These are phyloP conservation scores for Uromyces viciae-fabae DNA, from an alignment of 1,284 basidiomycete genomes.

Conservation along the genomic window DNA sequence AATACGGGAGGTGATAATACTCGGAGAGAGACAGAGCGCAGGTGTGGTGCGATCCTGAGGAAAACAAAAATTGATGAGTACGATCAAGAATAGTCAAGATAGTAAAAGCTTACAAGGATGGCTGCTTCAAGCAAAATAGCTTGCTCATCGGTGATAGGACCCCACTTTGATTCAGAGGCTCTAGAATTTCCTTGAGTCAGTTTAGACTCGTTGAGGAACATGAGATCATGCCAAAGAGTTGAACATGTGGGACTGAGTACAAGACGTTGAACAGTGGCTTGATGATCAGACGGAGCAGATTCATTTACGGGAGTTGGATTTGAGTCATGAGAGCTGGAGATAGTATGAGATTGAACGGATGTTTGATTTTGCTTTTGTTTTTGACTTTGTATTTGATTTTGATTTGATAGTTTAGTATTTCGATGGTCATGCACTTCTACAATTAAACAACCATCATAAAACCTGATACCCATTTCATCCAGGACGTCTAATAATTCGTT, in stretches of 20 bases:
- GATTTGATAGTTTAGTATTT: constrained; percentile 37
- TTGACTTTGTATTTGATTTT: too few relatives aligned
- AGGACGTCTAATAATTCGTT: constrained; percentile 41
- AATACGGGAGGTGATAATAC: constrained; percentile 44
- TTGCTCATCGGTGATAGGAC: constrained; percentile 38
- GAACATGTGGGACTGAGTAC: constrained; percentile 43
- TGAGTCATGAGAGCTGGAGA: too few relatives aligned
- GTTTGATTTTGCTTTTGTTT: too few relatives aligned
- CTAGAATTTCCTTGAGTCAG: background rate
- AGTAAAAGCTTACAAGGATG: constrained; percentile 31
- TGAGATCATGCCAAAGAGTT: constrained; percentile 41
- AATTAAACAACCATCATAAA: constrained; percentile 44
- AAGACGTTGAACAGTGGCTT: constrained; percentile 20
- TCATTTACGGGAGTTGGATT: too few relatives aligned
- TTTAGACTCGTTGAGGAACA: constrained; percentile 41
- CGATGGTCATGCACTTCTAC: constrained; percentile 46
- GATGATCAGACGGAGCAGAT: too few relatives aligned
- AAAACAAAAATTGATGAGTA: constrained; percentile 7
- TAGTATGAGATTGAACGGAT: too few relatives aligned
- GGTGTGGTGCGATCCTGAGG: constrained; percentile 38
- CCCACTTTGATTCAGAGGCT: constrained; percentile 37
- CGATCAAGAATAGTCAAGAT: background rate
- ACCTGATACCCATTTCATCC: constrained; percentile 31
- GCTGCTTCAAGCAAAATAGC: constrained; percentile 36
- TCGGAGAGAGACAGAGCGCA: constrained; percentile 41